Evolutionary conservation across 31 red algal genomes (phyloP).

Genomic region (Asparagopsis taxiformis): DNA sequence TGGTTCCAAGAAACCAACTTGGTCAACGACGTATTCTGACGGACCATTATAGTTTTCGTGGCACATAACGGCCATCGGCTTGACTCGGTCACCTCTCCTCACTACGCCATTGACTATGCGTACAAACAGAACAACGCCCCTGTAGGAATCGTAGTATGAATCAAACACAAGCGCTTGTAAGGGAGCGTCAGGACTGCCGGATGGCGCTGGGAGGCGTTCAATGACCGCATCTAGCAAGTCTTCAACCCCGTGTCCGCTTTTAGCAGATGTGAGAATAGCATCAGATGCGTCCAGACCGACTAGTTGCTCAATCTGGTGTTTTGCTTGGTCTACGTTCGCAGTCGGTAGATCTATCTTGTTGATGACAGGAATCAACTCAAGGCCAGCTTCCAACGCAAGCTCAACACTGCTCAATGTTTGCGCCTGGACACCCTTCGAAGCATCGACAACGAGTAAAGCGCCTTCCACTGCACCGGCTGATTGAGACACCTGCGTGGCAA

Average conservation of each 20-base stretch:
- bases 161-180: slow-evolving; percentile 93
- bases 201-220: slow-evolving; percentile 65
- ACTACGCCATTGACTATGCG: slow-evolving; percentile 78
- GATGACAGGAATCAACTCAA: slow-evolving; percentile 82
- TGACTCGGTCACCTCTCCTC: slow-evolving; percentile 51
- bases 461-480: slow-evolving; percentile 75
- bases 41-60: neutral
- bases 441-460: slow-evolving; percentile 84
- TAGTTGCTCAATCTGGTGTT: slow-evolving; percentile 60
- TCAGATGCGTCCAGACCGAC: slow-evolving; percentile 55
- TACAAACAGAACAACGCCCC: slow-evolving; percentile 84
- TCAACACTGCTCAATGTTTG: slow-evolving; percentile 84
- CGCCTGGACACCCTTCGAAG: slow-evolving; percentile 85
- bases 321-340: slow-evolving; percentile 39
- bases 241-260: slow-evolving; percentile 72
- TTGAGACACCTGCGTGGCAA: slow-evolving; percentile 78
- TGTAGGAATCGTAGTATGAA: slow-evolving; percentile 71
- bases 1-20: slow-evolving; percentile 75
- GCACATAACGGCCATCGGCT: slow-evolving; percentile 13
- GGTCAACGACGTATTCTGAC: slow-evolving; percentile 25
- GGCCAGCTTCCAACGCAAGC: slow-evolving; percentile 67
- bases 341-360: slow-evolving; percentile 92
- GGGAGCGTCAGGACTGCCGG: slow-evolving; percentile 4
- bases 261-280: slow-evolving; percentile 80
- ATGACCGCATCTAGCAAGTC: slow-evolving; percentile 73